A percentile compares a stretch with the other conserved stretches of the same genome.
Conservation (phyloP, 169 alveolate species). For the Miamiensis avidus region DNA sequence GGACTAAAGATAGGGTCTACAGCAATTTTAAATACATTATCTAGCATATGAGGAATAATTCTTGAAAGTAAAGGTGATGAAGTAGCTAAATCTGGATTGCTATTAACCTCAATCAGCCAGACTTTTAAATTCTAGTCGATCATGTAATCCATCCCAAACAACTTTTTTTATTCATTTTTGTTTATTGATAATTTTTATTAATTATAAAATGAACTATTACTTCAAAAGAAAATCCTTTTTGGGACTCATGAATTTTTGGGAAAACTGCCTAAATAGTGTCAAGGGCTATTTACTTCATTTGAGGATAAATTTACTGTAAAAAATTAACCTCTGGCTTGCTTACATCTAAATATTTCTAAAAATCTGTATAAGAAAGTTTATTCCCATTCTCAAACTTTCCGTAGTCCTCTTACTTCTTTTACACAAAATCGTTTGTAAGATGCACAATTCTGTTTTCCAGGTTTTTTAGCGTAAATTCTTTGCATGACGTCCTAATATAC, state of each 20-base stretch:
- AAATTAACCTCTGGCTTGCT: slow-evolving; percentile 59
- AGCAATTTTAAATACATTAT: slow-evolving; percentile 70
- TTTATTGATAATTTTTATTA: too few species aligned
- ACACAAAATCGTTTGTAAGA: slow-evolving; percentile 82
- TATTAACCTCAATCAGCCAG: slow-evolving; percentile 82
- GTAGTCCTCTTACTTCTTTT: slow-evolving; percentile 75
- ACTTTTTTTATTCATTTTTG: not conserved
- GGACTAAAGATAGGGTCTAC: slow-evolving; percentile 78
- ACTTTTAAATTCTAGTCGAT: slow-evolving; percentile 78
- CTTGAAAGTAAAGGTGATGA: slow-evolving; percentile 62
- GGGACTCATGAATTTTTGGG: slow-evolving; percentile 41
- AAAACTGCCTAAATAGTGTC: slow-evolving; percentile 22
- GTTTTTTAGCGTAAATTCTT: slow-evolving; percentile 66
- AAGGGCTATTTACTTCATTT: slow-evolving; percentile 53
- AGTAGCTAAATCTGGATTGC: slow-evolving; percentile 80
- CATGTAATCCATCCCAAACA: slow-evolving; percentile 86
- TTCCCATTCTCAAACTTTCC: slow-evolving; percentile 84
- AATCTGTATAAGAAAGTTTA: slow-evolving; percentile 77
- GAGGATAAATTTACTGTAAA: slow-evolving; percentile 65
- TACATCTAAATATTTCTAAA: slow-evolving; percentile 64
- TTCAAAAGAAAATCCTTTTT: slow-evolving; percentile 47
- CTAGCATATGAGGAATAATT: slow-evolving; percentile 65
- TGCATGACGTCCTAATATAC: slow-evolving; percentile 73
- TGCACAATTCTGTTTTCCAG: slow-evolving; percentile 68
- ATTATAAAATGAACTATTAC: slow-evolving; percentile 49